These are phyloP conservation scores for Solanum peruvianum DNA, from an alignment of 257 asterid species.

Conservation along the genomic window DNA sequence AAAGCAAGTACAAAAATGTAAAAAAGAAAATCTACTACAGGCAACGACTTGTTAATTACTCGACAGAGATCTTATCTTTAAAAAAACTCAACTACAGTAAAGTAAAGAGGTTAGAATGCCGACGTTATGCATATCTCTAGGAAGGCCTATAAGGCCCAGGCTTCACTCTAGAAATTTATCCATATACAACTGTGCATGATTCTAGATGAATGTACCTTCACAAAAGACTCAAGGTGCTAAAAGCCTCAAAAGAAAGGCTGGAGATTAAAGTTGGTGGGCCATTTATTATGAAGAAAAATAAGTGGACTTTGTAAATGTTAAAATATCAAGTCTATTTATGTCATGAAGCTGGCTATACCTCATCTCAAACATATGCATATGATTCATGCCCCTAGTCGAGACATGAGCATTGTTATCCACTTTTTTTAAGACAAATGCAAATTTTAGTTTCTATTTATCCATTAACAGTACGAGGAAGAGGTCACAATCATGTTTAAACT, in stretches of 20 bases:
- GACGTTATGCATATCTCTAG: background rate
- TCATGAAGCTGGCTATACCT: background rate
- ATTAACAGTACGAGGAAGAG: background rate
- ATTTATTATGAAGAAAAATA: background rate
- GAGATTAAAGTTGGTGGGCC: background rate
- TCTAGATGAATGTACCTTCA: background rate
- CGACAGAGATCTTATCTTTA: background rate
- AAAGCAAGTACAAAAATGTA: background rate
- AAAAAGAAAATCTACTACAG: background rate
- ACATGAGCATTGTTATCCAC: background rate
- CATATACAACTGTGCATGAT: background rate
- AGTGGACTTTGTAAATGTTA: background rate
- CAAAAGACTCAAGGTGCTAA: background rate
- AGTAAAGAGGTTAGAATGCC: background rate
- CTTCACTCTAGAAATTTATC: background rate
- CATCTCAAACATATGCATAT: background rate
- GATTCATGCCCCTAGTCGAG: background rate
- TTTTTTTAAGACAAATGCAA: background rate
- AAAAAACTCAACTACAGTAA: background rate
- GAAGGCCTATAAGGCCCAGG: background rate
- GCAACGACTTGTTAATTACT: background rate
- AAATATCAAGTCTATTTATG: background rate
- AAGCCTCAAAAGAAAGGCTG: background rate
- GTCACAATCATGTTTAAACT: background rate
- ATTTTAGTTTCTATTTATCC: background rate